phyloP scores from a whole-genome alignment of 176 grass and related monocot genomes.

The Puccinellia tenuiflora region DNA sequence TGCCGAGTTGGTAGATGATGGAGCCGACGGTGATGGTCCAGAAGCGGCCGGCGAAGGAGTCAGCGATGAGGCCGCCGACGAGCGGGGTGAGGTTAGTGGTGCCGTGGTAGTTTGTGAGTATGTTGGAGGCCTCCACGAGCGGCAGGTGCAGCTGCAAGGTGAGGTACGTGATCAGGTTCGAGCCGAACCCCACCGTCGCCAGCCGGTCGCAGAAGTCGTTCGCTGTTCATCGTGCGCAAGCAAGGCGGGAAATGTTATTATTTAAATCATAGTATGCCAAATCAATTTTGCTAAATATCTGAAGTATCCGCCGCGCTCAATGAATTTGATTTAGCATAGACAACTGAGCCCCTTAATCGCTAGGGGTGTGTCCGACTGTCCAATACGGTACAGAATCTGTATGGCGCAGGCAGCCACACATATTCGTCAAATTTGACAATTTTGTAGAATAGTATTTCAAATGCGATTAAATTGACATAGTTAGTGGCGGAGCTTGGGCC shows the following conservation, averaged over 20 bases:
- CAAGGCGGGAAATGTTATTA: background rate
- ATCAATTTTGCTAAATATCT: background rate
- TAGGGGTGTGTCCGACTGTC: too few relatives aligned
- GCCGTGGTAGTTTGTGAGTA: conserved; percentile 57
- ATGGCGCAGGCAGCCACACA: too few relatives aligned
- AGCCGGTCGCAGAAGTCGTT: conserved; percentile 72
- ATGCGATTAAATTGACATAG: too few relatives aligned
- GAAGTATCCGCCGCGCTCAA: too few relatives aligned
- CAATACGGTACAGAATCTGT: too few relatives aligned
- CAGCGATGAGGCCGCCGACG: conserved; percentile 69
- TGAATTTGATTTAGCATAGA: too few relatives aligned
- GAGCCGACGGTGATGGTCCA: conserved; percentile 68
- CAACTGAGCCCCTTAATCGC: too few relatives aligned
- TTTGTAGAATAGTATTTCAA: too few relatives aligned
- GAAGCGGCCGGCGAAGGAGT: conserved; percentile 87
- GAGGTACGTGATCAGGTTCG: conserved; percentile 88
- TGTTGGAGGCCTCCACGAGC: conserved; percentile 77
- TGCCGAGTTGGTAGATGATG: conserved; percentile 80
- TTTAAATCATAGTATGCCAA: background rate
- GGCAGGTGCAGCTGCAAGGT: conserved; percentile 69
- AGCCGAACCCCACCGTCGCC: conserved; percentile 50
- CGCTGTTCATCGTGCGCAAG: conserved; percentile 25
- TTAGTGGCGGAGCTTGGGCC: too few relatives aligned
- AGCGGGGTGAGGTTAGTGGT: conserved; percentile 63
- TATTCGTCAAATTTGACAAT: too few relatives aligned